phyloP scores from a whole-genome alignment of 1,284 basidiomycete species.

The Spongispora temasekensis region DNA sequence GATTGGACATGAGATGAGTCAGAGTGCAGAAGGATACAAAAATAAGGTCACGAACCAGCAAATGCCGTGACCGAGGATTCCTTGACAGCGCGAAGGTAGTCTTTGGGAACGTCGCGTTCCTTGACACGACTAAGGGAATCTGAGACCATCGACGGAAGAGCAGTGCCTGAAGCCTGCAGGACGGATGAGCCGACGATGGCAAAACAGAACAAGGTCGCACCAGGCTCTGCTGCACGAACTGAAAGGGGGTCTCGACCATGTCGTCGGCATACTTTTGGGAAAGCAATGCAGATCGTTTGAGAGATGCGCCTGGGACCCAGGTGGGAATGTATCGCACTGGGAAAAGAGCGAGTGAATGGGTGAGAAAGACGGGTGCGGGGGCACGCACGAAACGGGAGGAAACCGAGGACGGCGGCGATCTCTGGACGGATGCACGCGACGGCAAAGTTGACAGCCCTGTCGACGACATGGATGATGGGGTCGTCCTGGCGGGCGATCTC shows the following conservation, averaged over 20 bases:
- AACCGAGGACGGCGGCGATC: constrained; percentile 29
- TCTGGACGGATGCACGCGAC: constrained; percentile 24
- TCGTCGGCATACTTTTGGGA: constrained; percentile 26
- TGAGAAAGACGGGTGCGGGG: background rate
- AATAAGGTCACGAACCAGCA: constrained; percentile 23
- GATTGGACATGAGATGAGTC: background rate
- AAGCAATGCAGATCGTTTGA: constrained; percentile 27
- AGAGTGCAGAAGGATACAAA: background rate
- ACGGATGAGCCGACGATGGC: too few relatives aligned
- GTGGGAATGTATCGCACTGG: constrained; percentile 29
- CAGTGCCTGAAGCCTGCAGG: constrained; percentile 32
- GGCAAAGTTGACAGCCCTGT: constrained; percentile 24
- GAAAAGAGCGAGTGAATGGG: background rate
- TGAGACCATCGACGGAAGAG: constrained; percentile 31
- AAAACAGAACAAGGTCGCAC: constrained; percentile 3
- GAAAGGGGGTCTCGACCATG: constrained; percentile 33
- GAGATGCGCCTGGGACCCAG: constrained; percentile 32
- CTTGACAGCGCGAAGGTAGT: constrained; percentile 26
- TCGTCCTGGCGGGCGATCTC: constrained; percentile 26
- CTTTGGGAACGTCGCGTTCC: constrained; percentile 1
- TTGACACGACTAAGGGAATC: constrained; percentile 21
- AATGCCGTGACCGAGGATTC: constrained; percentile 34
- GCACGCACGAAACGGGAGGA: constrained; percentile 30
- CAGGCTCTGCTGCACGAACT: constrained; percentile 25
- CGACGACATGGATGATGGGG: constrained; percentile 26